These are phyloP conservation scores for Podospora comata DNA, from an alignment of 495 filamentous ascomycete species.

Conservation along the genomic window DNA sequence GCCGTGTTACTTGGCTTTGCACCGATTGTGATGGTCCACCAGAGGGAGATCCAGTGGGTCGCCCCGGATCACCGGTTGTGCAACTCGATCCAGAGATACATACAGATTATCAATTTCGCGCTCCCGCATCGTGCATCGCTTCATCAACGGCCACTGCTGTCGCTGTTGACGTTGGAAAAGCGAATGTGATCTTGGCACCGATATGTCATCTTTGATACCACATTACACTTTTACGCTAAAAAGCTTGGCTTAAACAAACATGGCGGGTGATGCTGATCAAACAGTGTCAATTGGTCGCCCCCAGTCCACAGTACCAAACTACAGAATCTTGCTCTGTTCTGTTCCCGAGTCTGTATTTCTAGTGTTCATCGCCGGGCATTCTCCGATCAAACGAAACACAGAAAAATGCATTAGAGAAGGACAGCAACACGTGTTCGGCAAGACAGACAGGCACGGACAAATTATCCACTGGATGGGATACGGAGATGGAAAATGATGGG, in stretches of 20 bases:
- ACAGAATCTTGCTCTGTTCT: background rate
- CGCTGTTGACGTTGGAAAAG: background rate
- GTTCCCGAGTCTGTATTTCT: background rate
- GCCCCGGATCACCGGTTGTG: constrained; percentile 4
- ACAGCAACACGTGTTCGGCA: background rate
- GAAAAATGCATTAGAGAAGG: background rate
- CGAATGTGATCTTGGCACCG: constrained; percentile 3
- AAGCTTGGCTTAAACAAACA: constrained; percentile 13
- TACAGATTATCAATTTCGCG: background rate
- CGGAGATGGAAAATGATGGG: background rate
- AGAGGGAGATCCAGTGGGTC: background rate
- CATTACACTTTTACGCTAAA: constrained; percentile 1
- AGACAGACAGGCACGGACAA: background rate
- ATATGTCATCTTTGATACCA: constrained; percentile 7
- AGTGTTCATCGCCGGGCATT: background rate
- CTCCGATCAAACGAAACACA: background rate
- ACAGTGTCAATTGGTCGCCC: constrained; percentile 2
- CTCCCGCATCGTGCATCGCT: background rate
- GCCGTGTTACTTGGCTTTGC: background rate
- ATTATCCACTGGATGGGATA: constrained; percentile 1
- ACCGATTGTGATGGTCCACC: constrained; percentile 1
- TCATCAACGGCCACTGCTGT: background rate
- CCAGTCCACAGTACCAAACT: background rate
- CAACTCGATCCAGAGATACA: background rate
- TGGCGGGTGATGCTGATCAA: background rate